These are phyloP conservation scores for Hyphopichia khmerensis DNA, from an alignment of 1,139 yeast species.

Conservation along the genomic window DNA sequence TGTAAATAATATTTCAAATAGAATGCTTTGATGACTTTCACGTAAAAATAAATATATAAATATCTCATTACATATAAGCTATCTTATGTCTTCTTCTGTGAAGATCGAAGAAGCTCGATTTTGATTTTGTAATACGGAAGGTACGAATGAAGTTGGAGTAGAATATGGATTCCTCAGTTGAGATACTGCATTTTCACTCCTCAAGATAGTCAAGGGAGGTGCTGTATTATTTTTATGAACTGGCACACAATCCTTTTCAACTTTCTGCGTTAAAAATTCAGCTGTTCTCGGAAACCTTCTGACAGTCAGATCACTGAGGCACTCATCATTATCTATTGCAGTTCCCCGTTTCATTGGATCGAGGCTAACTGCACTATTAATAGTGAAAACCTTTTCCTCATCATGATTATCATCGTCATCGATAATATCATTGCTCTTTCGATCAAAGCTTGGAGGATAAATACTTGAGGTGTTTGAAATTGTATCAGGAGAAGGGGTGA, in stretches of 20 bases:
- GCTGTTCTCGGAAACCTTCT: not conserved
- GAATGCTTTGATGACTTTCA: no score
- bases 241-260: not conserved
- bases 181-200: not conserved
- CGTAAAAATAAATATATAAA: not conserved
- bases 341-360: constrained; percentile 3
- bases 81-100: constrained; percentile 2
- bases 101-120: constrained; percentile 3
- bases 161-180: not conserved
- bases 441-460: not conserved
- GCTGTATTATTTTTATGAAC: constrained; percentile 5
- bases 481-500: constrained; percentile 4
- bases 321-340: not conserved
- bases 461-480: constrained; percentile 1
- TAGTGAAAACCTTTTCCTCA: not conserved
- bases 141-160: not conserved
- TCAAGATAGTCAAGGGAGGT: not conserved
- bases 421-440: not conserved
- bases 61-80: no score
- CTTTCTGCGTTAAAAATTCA: not conserved
- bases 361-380: constrained; percentile 1
- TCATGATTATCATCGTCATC: not conserved
- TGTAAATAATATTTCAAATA: not conserved
- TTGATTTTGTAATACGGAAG: not conserved
- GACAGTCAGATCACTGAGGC: not conserved